Conservation (phyloP, 257 asterid species). For the Solanum sejunctum region DNA sequence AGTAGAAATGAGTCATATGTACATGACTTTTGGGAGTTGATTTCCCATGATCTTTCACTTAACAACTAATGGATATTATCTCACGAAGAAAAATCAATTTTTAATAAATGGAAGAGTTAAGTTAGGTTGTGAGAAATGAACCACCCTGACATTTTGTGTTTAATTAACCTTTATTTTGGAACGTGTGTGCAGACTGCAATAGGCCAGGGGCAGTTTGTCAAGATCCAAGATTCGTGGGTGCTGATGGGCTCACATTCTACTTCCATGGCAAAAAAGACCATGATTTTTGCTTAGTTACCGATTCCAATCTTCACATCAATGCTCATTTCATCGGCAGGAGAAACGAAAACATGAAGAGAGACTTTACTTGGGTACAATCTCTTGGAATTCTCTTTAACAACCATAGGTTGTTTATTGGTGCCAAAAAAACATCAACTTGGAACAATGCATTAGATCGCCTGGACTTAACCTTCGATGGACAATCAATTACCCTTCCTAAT, state of each 20-base stretch:
- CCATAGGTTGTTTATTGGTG: conserved; percentile 46
- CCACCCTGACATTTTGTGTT: neutral
- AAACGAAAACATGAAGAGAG: conserved; percentile 58
- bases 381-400: conserved; percentile 59
- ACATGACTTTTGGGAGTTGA: neutral
- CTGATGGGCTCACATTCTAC: conserved; percentile 77
- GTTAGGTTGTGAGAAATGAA: neutral
- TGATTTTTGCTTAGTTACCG: conserved; percentile 65
- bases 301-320: conserved; percentile 63
- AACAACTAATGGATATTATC: too few species aligned
- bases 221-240: conserved; percentile 76
- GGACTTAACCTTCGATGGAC: conserved; percentile 36
- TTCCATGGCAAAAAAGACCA: conserved; percentile 68
- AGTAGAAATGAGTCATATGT: too few species aligned
- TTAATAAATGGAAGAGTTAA: neutral
- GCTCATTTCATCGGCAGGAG: conserved; percentile 75
- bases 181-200: conserved; percentile 39
- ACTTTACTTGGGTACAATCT: conserved; percentile 90
- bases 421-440: conserved; percentile 60
- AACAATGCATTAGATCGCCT: conserved; percentile 41
- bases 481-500: conserved; percentile 18
- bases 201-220: conserved; percentile 83
- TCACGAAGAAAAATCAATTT: neutral
- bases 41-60: neutral
- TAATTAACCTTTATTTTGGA: neutral